Conservation (phyloP, 2,329 filamentous ascomycete genomes). For the Torrubiella hemipterigena region DNA sequence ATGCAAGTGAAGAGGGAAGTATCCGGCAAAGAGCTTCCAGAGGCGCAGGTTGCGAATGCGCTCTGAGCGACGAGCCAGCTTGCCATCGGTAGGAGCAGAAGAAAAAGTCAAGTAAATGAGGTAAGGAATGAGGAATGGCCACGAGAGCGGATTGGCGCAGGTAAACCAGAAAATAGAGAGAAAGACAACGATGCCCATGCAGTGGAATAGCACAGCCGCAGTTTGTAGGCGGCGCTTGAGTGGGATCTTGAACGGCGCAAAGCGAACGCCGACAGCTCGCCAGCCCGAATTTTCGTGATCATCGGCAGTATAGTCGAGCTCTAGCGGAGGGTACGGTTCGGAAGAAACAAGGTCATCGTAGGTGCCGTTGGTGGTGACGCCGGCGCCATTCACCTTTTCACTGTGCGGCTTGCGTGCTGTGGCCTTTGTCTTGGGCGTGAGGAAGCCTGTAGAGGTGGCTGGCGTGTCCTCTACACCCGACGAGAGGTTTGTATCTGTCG, state of each 20-base stretch:
- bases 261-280: constrained; percentile 52
- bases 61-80: constrained; percentile 61
- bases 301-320: background rate
- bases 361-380: background rate
- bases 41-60: constrained; percentile 60
- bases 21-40: constrained; percentile 84
- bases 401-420: no score
- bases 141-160: constrained; percentile 82
- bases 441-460: no score
- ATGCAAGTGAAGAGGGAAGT: constrained; percentile 83
- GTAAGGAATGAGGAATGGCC: constrained; percentile 69
- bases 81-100: constrained; percentile 63
- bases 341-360: background rate
- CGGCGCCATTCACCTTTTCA: no score
- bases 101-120: constrained; percentile 75
- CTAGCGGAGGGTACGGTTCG: background rate
- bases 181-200: constrained; percentile 55
- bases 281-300: constrained; percentile 18
- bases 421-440: no score
- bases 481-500: no score
- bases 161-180: constrained; percentile 81
- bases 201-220: constrained; percentile 64
- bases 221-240: constrained; percentile 64
- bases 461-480: no score
- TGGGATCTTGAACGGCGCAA: constrained; percentile 69